Evolutionary conservation across 2,329 filamentous ascomycete genomes (phyloP).

Genomic region (Pseudofabraea citricarpa): DNA sequence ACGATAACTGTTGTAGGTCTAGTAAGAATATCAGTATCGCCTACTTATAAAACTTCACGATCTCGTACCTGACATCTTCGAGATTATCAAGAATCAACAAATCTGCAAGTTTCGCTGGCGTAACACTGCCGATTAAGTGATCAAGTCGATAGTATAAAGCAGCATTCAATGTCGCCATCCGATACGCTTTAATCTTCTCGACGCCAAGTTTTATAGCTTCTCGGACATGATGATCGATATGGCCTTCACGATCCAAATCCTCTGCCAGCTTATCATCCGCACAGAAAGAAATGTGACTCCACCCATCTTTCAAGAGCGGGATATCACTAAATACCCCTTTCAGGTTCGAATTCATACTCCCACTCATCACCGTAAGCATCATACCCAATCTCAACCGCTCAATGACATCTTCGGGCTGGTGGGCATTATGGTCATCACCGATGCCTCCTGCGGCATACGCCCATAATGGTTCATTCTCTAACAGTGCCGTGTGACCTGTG

Average conservation of each 20-base stretch:
- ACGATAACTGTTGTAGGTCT: constrained; percentile 16
- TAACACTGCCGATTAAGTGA: constrained; percentile 17
- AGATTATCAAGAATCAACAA: constrained; percentile 13
- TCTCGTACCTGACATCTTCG: constrained; percentile 12
- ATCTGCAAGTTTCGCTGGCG: constrained; percentile 16
- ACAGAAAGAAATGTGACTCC: constrained; percentile 17
- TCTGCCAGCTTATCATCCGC: constrained; percentile 19
- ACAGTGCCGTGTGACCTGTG: constrained; percentile 18
- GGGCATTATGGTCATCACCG: constrained; percentile 19
- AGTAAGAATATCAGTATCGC: background rate
- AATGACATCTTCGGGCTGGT: constrained; percentile 15
- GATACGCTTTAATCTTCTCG: constrained; percentile 11
- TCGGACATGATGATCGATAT: constrained; percentile 18
- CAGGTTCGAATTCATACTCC: constrained; percentile 21
- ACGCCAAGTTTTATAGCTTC: constrained; percentile 15
- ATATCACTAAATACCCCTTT: constrained; percentile 15
- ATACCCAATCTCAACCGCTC: constrained; percentile 18
- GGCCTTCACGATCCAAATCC: constrained; percentile 15
- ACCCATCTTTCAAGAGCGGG: constrained; percentile 11
- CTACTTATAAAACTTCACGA: too few species aligned
- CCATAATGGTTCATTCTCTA: constrained; percentile 19
- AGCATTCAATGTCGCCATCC: constrained; percentile 18
- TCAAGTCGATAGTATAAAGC: constrained; percentile 18
- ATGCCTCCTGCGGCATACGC: constrained; percentile 20
- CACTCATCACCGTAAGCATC: constrained; percentile 21